phyloP scores from a whole-genome alignment of 108 stramenopile species.

The Stephanodiscus triporus region DNA sequence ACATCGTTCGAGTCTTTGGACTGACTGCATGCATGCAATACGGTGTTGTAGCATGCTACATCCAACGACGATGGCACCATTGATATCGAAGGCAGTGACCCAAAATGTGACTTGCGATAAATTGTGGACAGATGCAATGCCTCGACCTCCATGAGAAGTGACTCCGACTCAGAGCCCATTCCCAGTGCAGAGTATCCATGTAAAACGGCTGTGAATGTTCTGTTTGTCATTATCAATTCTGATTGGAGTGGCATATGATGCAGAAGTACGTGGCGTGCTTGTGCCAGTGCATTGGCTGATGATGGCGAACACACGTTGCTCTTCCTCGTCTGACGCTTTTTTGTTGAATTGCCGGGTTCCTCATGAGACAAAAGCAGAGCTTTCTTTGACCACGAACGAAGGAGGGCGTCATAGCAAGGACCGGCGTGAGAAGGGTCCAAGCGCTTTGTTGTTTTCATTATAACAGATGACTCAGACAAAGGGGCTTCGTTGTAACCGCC shows the following conservation, averaged over 20 bases:
- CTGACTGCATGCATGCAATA: constrained; percentile 27
- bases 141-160: constrained; percentile 28
- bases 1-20: constrained; percentile 2
- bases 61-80: constrained; percentile 20
- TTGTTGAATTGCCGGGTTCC: not conserved
- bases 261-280: constrained; percentile 29
- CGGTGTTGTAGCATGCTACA: constrained; percentile 40
- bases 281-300: constrained; percentile 4
- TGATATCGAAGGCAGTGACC: not conserved
- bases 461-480: not conserved
- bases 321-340: not conserved
- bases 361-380: not conserved
- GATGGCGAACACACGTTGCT: not conserved
- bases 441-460: not conserved
- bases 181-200: constrained; percentile 35
- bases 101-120: not conserved
- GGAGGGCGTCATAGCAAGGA: constrained; percentile 40
- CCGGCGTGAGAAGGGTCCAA: constrained; percentile 25
- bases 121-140: constrained; percentile 11
- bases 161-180: constrained; percentile 34
- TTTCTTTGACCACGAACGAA: constrained; percentile 16
- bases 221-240: constrained; percentile 28
- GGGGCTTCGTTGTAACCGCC: not conserved
- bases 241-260: constrained; percentile 35
- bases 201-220: constrained; percentile 32